Conservation (phyloP, 2,329 filamentous ascomycete species). For the Colletotrichum euphorbiae region DNA sequence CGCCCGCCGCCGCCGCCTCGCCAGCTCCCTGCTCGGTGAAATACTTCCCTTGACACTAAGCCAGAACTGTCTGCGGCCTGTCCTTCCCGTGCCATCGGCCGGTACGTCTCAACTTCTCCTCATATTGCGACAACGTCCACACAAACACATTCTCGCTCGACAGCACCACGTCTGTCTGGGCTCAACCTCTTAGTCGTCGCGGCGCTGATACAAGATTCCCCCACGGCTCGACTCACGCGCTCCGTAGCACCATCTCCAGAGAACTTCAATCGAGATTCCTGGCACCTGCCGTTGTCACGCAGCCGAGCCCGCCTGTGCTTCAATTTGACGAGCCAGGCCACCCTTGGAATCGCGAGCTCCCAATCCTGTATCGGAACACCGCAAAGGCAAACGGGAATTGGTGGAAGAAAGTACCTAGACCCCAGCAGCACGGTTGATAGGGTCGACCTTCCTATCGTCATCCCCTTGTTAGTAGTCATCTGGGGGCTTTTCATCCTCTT, state of each 20-base stretch:
- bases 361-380: constrained; percentile 23
- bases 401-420: constrained; percentile 35
- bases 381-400: constrained; percentile 29
- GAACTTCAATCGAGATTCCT: constrained; percentile 36
- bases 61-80: constrained; percentile 25
- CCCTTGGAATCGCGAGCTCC: constrained; percentile 21
- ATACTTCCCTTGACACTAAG: constrained; percentile 25
- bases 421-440: constrained; percentile 23
- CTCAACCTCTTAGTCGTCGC: neutral
- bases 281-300: constrained; percentile 24
- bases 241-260: constrained; percentile 28
- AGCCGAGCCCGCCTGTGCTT: constrained; percentile 30
- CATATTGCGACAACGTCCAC: constrained; percentile 36
- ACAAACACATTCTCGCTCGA: constrained; percentile 17
- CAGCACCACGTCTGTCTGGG: constrained; percentile 7
- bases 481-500: constrained; percentile 20
- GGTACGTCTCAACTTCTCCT: constrained; percentile 38
- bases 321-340: constrained; percentile 25
- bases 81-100: constrained; percentile 37
- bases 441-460: constrained; percentile 12
- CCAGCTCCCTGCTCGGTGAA: constrained; percentile 33
- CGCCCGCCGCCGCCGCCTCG: constrained; percentile 19
- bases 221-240: constrained; percentile 24
- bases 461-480: constrained; percentile 7
- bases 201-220: constrained; percentile 10